These are phyloP conservation scores for Closterium sp. DNA, from an alignment of 139 green algal species.

Conservation along the genomic window DNA sequence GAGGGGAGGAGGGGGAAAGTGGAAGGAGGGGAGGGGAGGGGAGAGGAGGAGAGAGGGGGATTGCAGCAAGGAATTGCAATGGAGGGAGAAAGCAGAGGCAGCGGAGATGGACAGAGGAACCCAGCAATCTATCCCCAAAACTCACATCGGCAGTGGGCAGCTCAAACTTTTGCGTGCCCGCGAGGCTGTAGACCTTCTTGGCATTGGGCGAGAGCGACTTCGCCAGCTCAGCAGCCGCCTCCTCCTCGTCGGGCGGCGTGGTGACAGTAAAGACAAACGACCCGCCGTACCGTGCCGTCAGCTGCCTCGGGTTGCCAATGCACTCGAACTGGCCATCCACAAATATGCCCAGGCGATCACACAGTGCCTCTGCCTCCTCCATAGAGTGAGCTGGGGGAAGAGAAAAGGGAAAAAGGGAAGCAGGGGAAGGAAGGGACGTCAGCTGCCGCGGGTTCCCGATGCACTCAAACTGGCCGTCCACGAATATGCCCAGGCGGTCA, in stretches of 20 bases:
- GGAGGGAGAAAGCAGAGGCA: constrained; percentile 3
- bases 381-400: constrained; percentile 51
- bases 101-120: constrained; percentile 15
- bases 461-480: constrained; percentile 72
- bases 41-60: background rate
- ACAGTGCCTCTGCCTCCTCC: constrained; percentile 68
- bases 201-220: constrained; percentile 22
- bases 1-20: background rate
- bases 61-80: constrained; percentile 1
- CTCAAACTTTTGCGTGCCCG: constrained; percentile 73
- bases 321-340: constrained; percentile 73
- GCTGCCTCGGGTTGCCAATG: constrained; percentile 73
- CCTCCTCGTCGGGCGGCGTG: constrained; percentile 63
- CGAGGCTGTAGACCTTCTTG: constrained; percentile 65
- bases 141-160: constrained; percentile 33
- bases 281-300: constrained; percentile 73
- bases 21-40: background rate
- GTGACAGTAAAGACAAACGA: constrained; percentile 78
- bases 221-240: constrained; percentile 30
- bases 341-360: constrained; percentile 78
- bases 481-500: constrained; percentile 77
- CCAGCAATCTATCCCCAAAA: background rate
- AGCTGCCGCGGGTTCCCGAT: constrained; percentile 70
- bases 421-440: background rate
- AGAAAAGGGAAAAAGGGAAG: background rate